Conservation (phyloP, 2,329 filamentous ascomycete species). For the Fusarium concolor region DNA sequence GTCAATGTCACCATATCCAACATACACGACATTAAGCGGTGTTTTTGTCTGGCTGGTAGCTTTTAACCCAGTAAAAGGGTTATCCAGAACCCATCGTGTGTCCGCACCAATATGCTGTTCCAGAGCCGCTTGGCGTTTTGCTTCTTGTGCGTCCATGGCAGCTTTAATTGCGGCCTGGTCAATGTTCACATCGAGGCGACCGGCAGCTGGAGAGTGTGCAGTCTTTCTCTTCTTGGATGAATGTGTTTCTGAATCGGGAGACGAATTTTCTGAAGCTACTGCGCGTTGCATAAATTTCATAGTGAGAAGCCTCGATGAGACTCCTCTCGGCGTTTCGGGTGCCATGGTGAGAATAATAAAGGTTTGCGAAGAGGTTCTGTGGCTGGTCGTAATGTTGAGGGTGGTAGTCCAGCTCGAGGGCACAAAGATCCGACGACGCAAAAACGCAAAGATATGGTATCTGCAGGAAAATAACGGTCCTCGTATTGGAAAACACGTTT, state of each 20-base stretch:
- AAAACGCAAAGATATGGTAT: neutral
- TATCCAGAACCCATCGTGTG: slow-evolving; percentile 79
- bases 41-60: slow-evolving; percentile 50
- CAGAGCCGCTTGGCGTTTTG: slow-evolving; percentile 70
- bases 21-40: slow-evolving; percentile 69
- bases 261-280: slow-evolving; percentile 68
- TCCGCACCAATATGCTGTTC: slow-evolving; percentile 74
- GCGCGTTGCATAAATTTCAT: slow-evolving; percentile 99
- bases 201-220: slow-evolving; percentile 53
- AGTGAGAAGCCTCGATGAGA: slow-evolving; percentile 88
- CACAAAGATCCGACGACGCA: neutral
- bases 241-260: slow-evolving; percentile 62
- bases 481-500: neutral
- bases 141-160: slow-evolving; percentile 74
- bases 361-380: slow-evolving; percentile 11
- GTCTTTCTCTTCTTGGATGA: slow-evolving; percentile 73
- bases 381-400: neutral
- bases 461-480: neutral
- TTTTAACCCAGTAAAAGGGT: slow-evolving; percentile 48
- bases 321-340: slow-evolving; percentile 69
- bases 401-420: neutral
- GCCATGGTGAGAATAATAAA: slow-evolving; percentile 52
- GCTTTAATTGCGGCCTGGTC: slow-evolving; percentile 71
- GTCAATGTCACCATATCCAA: slow-evolving; percentile 65
- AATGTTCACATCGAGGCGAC: slow-evolving; percentile 53